Percentiles rank a stretch among this genome's conserved stretches.
Evolutionary conservation across 2,329 filamentous ascomycete genomes (phyloP).

Genomic region (Trichoderma sp.): DNA sequence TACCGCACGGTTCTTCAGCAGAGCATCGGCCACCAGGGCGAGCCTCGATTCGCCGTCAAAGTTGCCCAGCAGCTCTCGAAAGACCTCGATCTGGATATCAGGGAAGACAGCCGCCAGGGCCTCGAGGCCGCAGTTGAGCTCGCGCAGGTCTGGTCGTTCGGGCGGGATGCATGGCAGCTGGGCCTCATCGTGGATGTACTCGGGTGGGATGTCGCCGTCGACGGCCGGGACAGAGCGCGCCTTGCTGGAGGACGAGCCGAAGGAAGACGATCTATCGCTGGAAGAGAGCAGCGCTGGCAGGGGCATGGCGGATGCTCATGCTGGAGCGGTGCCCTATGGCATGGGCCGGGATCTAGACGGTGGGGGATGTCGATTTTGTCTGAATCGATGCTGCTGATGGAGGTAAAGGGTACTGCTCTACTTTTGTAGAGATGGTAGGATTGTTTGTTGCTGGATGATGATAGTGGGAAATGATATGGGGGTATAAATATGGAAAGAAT

Average conservation of each 20-base stretch:
- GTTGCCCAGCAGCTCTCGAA: constrained; percentile 75
- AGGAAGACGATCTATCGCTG: constrained; percentile 40
- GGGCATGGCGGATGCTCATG: constrained; percentile 49
- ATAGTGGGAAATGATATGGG: neutral
- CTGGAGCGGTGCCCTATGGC: constrained; percentile 26
- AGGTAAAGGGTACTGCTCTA: neutral
- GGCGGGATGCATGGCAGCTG: constrained; percentile 51
- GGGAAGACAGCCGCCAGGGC: constrained; percentile 73
- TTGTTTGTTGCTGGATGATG: neutral
- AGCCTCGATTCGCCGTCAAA: constrained; percentile 76
- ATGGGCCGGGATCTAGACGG: constrained; percentile 4
- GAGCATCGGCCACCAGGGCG: constrained; percentile 73
- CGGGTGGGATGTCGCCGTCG: constrained; percentile 35
- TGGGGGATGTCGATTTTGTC: neutral
- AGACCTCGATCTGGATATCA: constrained; percentile 78
- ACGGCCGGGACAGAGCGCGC: constrained; percentile 22
- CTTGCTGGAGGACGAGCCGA: constrained; percentile 31
- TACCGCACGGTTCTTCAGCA: constrained; percentile 70
- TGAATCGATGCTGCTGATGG: neutral
- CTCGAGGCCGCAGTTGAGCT: constrained; percentile 69
- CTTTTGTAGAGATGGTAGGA: neutral
- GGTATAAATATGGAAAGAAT: neutral
- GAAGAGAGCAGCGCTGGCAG: constrained; percentile 51
- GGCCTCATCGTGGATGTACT: constrained; percentile 58
- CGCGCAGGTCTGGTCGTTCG: constrained; percentile 63